phyloP scores from a whole-genome alignment of 2,329 filamentous ascomycete genomes.

The Xylaria arbuscula region DNA sequence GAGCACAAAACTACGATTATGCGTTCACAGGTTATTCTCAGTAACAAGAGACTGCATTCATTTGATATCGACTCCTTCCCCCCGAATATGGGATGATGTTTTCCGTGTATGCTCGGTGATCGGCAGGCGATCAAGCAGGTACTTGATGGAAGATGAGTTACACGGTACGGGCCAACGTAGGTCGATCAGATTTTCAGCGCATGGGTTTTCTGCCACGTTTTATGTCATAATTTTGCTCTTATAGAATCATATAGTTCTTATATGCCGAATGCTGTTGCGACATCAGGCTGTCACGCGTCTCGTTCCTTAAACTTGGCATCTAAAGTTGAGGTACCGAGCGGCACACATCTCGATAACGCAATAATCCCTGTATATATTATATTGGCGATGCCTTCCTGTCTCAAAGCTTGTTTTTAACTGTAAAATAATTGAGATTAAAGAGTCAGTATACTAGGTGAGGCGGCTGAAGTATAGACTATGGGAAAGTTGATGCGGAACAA shows the following conservation, averaged over 20 bases:
- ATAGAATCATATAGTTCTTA: not conserved
- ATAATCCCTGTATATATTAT: not conserved
- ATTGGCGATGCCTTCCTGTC: not conserved
- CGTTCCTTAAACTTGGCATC: not conserved
- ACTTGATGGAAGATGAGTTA: slow-evolving; percentile 1
- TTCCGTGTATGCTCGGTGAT: slow-evolving; percentile 9
- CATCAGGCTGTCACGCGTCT: not conserved
- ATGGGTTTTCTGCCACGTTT: not conserved
- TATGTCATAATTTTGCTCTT: not conserved
- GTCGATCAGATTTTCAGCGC: slow-evolving; percentile 16
- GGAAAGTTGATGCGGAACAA: not conserved
- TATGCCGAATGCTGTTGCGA: not conserved
- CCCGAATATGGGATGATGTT: slow-evolving; percentile 11
- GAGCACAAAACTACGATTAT: not conserved
- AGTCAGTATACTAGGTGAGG: not conserved
- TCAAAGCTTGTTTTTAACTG: not conserved
- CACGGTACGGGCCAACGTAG: slow-evolving; percentile 4
- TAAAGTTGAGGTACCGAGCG: not conserved
- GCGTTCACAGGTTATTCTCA: not conserved
- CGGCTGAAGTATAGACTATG: not conserved
- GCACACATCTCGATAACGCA: not conserved
- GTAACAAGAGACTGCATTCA: not conserved
- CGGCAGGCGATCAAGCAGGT: slow-evolving; percentile 14
- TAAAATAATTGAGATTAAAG: not conserved
- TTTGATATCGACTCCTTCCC: not conserved